These are phyloP conservation scores for Aegilops umbellulata DNA, from an alignment of 176 grass and related monocot species.

Conservation along the genomic window DNA sequence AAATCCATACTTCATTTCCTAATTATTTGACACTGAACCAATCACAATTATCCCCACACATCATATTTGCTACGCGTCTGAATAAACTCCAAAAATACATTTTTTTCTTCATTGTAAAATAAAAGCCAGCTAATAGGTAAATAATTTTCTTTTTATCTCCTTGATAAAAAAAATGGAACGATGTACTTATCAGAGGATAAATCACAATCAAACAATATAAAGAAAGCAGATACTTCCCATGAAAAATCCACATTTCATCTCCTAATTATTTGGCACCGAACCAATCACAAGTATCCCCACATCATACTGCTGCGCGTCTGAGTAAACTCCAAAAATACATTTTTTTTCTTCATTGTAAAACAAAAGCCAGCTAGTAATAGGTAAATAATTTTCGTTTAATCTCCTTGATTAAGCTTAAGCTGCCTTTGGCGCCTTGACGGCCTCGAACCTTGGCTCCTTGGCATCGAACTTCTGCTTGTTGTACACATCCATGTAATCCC, in stretches of 20 bases:
- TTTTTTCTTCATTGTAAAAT: too few relatives aligned
- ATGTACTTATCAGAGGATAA: not conserved
- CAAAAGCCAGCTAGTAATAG: not conserved
- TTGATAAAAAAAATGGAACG: too few relatives aligned
- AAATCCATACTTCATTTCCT: too few relatives aligned
- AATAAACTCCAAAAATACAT: too few relatives aligned
- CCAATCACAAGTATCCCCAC: not conserved
- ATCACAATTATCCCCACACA: too few relatives aligned
- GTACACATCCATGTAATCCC: constrained; percentile 66
- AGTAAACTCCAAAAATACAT: not conserved
- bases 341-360: not conserved
- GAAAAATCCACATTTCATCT: not conserved
- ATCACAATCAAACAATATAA: not conserved
- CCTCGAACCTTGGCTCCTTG: constrained; percentile 56
- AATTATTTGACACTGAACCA: too few relatives aligned
- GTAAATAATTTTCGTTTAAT: not conserved
- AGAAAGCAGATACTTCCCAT: not conserved
- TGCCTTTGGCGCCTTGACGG: constrained; percentile 29
- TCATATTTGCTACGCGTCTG: too few relatives aligned
- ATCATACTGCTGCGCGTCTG: not conserved
- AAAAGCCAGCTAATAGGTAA: too few relatives aligned
- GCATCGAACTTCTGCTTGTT: constrained; percentile 48
- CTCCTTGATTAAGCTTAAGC: not conserved
- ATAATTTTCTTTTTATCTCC: too few relatives aligned
- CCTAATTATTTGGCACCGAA: not conserved